These are phyloP conservation scores for Geranium brycei DNA, from an alignment of 345 rosid species.

Conservation along the genomic window DNA sequence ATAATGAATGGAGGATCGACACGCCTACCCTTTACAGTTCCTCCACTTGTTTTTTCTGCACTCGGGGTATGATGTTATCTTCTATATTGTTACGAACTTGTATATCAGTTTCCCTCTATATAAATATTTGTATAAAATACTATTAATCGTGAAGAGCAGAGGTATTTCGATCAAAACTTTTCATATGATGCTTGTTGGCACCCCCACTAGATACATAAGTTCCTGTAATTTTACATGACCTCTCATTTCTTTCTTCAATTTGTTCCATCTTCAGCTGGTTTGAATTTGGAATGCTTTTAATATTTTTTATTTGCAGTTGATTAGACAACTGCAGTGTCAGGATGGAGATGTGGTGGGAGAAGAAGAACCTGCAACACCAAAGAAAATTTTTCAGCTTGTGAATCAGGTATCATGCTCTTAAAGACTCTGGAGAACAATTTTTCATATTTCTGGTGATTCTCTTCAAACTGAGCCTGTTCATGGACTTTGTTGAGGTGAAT, in stretches of 20 bases:
- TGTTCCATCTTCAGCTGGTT: too few relatives aligned
- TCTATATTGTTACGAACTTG: not conserved
- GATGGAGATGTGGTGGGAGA: conserved; percentile 59
- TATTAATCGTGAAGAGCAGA: not conserved
- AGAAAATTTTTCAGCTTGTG: conserved; percentile 60
- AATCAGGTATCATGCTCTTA: conserved; percentile 38
- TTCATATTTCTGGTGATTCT: too few relatives aligned
- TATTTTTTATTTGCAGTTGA: conserved; percentile 38
- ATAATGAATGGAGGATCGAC: conserved; percentile 63
- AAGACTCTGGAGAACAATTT: too few relatives aligned
- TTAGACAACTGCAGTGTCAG: conserved; percentile 51
- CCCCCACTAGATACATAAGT: too few relatives aligned
- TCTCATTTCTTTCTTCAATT: too few relatives aligned
- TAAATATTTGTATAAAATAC: not conserved
- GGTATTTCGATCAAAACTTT: not conserved
- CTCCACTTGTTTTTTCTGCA: conserved; percentile 63
- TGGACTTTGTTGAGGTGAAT: too few relatives aligned
- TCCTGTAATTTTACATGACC: too few relatives aligned
- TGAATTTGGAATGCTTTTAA: not conserved
- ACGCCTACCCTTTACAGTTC: conserved; percentile 65
- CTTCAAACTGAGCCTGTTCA: too few relatives aligned
- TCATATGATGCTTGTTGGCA: too few relatives aligned
- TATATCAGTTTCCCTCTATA: not conserved
- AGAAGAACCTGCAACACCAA: conserved; percentile 52
- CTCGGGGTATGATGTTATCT: conserved; percentile 37